Evolutionary conservation across 495 filamentous ascomycete species (phyloP).

Genomic region (Trichoderma erinaceum): DNA sequence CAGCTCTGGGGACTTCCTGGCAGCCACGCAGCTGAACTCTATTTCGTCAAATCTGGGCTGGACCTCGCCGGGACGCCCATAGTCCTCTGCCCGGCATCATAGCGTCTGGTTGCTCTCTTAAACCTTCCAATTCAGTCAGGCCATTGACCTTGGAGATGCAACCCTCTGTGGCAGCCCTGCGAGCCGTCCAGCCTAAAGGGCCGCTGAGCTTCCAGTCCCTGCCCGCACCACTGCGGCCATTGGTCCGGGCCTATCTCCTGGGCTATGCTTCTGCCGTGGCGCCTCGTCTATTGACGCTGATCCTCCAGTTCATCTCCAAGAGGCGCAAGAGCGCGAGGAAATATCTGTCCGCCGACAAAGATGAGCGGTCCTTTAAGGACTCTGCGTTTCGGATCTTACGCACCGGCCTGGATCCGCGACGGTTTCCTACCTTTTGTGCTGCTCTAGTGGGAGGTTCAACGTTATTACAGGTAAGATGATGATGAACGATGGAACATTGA

Average conservation of each 20-base stretch:
- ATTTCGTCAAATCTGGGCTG: too few species aligned
- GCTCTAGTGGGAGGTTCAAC: conserved; percentile 70
- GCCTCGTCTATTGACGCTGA: conserved; percentile 56
- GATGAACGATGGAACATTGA: not conserved
- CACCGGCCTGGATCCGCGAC: conserved; percentile 44
- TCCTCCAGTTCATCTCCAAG: conserved; percentile 40
- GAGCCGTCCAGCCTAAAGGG: not conserved
- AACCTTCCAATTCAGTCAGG: not conserved
- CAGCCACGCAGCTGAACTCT: not conserved
- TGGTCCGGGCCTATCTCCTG: conserved; percentile 67
- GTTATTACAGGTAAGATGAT: conserved; percentile 52
- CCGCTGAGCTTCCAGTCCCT: conserved; percentile 22
- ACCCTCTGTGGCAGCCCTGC: not conserved
- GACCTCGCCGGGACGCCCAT: too few species aligned
- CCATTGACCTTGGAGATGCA: not conserved
- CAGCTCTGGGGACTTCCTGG: not conserved
- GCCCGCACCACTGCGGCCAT: conserved; percentile 47
- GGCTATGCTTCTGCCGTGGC: conserved; percentile 67
- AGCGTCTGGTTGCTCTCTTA: not conserved
- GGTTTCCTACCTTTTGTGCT: conserved; percentile 81
- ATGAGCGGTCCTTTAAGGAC: conserved; percentile 33
- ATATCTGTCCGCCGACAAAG: conserved; percentile 15
- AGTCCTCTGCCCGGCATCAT: not conserved
- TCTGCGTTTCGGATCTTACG: conserved; percentile 39
- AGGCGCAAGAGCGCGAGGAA: conserved; percentile 34